These are phyloP conservation scores for Castanea mollissima DNA, from an alignment of 306 rosid species.

Conservation along the genomic window DNA sequence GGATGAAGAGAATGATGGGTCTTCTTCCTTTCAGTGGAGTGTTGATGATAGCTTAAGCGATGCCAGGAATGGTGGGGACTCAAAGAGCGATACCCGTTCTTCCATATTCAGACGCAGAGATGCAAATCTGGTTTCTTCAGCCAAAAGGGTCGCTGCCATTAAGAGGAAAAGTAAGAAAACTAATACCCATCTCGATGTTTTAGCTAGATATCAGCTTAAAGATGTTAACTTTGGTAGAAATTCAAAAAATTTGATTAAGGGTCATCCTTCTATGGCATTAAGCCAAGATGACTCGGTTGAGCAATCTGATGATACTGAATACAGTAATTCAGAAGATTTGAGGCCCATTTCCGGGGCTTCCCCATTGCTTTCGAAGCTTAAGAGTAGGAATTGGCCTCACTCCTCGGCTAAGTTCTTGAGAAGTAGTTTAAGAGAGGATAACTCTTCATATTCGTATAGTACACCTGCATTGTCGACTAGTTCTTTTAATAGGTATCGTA, in stretches of 20 bases:
- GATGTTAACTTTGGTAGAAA: constrained; percentile 43
- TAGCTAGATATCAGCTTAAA: constrained; percentile 42
- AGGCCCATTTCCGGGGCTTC: constrained; percentile 56
- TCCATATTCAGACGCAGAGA: constrained; percentile 49
- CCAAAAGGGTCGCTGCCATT: background rate
- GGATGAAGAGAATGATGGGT: constrained; percentile 22
- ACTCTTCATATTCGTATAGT: constrained; percentile 76
- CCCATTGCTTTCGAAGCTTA: constrained; percentile 64
- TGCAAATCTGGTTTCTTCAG: constrained; percentile 45
- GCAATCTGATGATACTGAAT: constrained; percentile 70
- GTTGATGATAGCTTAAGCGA: constrained; percentile 68
- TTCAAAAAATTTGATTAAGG: constrained; percentile 43
- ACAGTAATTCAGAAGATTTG: constrained; percentile 65
- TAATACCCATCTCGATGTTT: constrained; percentile 41
- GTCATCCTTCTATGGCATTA: constrained; percentile 35
- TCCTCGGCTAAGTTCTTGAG: constrained; percentile 53
- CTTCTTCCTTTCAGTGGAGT: constrained; percentile 58
- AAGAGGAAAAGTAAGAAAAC: constrained; percentile 58
- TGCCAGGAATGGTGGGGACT: constrained; percentile 57
- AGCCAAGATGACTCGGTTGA: constrained; percentile 58
- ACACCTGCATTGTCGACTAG: constrained; percentile 95
- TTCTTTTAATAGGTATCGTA: constrained; percentile 65
- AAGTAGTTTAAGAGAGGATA: constrained; percentile 56
- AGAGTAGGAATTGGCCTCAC: constrained; percentile 57
- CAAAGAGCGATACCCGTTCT: constrained; percentile 60